Conservation (phyloP, 1,284 basidiomycete genomes). For the Crocinoboletus sp. region DNA sequence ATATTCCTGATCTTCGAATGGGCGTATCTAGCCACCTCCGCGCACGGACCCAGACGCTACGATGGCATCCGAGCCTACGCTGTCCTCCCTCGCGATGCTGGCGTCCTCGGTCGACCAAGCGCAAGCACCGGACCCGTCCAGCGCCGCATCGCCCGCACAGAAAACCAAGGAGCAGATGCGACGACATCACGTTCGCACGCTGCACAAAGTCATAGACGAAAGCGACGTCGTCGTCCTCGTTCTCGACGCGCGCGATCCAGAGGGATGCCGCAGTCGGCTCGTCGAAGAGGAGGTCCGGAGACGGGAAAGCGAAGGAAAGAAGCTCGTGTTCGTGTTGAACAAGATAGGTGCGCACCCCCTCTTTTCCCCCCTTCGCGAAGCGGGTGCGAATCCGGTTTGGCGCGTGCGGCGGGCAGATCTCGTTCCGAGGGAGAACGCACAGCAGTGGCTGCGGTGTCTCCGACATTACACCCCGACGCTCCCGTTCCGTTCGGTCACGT, state of each 20-base stretch:
- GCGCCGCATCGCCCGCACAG: constrained; percentile 24
- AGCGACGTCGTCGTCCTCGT: constrained; percentile 89
- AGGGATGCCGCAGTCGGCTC: constrained; percentile 81
- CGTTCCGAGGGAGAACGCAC: constrained; percentile 84
- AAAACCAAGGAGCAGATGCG: constrained; percentile 66
- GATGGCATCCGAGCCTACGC: constrained; percentile 71
- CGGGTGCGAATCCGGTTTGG: too few relatives aligned
- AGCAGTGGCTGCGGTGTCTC: constrained; percentile 87
- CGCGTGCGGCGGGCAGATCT: constrained; percentile 56
- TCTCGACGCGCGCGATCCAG: constrained; percentile 88
- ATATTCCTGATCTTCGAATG: too few relatives aligned
- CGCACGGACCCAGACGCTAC: constrained; percentile 49
- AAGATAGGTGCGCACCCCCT: constrained; percentile 72
- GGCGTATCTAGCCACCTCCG: constrained; percentile 21
- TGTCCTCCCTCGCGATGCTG: constrained; percentile 52
- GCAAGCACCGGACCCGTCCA: constrained; percentile 30
- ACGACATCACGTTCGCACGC: constrained; percentile 64
- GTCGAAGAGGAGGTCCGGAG: constrained; percentile 90
- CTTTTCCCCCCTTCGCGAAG: not conserved
- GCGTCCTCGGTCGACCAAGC: constrained; percentile 35
- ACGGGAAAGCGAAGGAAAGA: constrained; percentile 83
- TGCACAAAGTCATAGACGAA: constrained; percentile 92
- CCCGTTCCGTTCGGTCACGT: constrained; percentile 88
- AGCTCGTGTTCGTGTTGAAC: constrained; percentile 85
- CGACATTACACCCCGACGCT: constrained; percentile 91